Percentiles rank a stretch among this genome's conserved stretches.
These are phyloP conservation scores for Margaritispora aquatica DNA, from an alignment of 495 filamentous ascomycete genomes.

Conservation along the genomic window DNA sequence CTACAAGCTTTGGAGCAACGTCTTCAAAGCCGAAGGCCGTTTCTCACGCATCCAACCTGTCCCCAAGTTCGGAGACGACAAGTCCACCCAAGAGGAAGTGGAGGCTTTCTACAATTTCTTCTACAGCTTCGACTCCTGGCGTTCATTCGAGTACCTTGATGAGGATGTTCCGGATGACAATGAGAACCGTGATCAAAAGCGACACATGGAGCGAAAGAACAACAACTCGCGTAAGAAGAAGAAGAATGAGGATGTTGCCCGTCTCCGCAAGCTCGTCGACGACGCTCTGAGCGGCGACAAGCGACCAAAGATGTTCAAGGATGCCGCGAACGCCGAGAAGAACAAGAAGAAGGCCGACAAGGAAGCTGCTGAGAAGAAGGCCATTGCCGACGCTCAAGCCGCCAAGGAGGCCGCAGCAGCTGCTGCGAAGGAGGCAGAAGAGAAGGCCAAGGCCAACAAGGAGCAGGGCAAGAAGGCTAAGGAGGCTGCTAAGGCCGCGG, in stretches of 20 bases:
- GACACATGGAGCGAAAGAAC: slow-evolving; percentile 96
- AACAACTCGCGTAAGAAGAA: slow-evolving; percentile 95
- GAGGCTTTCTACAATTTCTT: slow-evolving; percentile 98
- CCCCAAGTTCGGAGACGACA: slow-evolving; percentile 76
- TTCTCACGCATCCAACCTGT: slow-evolving; percentile 90
- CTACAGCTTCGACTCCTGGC: slow-evolving; percentile 99
- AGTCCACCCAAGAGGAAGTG: slow-evolving; percentile 79
- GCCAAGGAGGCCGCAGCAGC: slow-evolving; percentile 73
- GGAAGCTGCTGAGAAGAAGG: slow-evolving; percentile 84
- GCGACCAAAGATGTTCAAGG: slow-evolving; percentile 93
- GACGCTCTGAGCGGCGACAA: slow-evolving; percentile 76
- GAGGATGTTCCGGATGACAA: slow-evolving; percentile 98
- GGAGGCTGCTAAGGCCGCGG: slow-evolving; percentile 93
- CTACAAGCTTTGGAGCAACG: slow-evolving; percentile 85
- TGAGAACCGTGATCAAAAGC: slow-evolving; percentile 98
- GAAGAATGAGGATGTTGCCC: slow-evolving; percentile 94
- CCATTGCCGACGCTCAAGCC: slow-evolving; percentile 69
- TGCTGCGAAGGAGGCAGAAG: slow-evolving; percentile 75
- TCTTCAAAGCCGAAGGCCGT: slow-evolving; percentile 84
- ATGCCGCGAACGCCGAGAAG: slow-evolving; percentile 84
- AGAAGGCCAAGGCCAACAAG: slow-evolving; percentile 71
- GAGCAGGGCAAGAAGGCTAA: slow-evolving; percentile 92
- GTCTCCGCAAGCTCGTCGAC: slow-evolving; percentile 83
- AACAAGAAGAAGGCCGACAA: slow-evolving; percentile 87
- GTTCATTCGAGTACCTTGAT: slow-evolving; percentile 95